These are phyloP conservation scores for Cytospora schulzeri DNA, from an alignment of 2,329 filamentous ascomycete genomes.

Conservation along the genomic window DNA sequence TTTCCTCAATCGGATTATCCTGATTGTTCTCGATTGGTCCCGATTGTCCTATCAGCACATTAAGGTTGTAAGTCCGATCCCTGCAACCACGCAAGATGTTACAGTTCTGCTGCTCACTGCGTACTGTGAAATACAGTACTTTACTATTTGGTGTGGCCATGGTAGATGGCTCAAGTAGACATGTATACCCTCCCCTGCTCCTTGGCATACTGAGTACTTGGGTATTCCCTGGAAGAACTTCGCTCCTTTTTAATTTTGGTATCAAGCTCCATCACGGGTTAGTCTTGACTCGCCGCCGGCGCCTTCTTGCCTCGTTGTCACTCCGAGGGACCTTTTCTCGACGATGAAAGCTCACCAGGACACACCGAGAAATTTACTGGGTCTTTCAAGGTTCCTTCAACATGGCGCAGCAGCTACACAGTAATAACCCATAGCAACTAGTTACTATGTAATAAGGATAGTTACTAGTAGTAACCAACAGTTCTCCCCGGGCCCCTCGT, in stretches of 20 bases:
- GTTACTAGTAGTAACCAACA: not conserved
- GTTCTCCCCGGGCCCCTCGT: not conserved
- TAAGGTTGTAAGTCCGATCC: slow-evolving; percentile 24
- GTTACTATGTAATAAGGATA: too few species aligned
- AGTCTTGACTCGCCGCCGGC: slow-evolving; percentile 16
- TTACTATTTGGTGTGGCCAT: not conserved
- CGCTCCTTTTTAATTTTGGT: slow-evolving; percentile 16
- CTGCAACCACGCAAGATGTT: not conserved
- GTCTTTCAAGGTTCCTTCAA: not conserved
- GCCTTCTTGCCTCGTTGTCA: not conserved
- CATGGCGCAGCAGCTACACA: not conserved
- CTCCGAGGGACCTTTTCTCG: not conserved
- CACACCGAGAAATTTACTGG: not conserved
- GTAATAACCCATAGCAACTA: too few species aligned
- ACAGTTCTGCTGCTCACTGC: not conserved
- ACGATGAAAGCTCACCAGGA: not conserved
- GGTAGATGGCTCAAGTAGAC: not conserved
- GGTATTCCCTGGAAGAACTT: not conserved
- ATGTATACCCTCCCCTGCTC: slow-evolving; percentile 7
- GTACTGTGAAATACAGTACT: not conserved
- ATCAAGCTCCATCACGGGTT: slow-evolving; percentile 19
- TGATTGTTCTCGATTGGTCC: not conserved
- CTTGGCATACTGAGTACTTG: not conserved
- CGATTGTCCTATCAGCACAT: slow-evolving; percentile 24
- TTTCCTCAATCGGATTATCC: not conserved